A percentile compares a stretch with the other conserved stretches of the same genome.
Conservation (phyloP, 257 asterid species). For the Capsicum chinense region DNA sequence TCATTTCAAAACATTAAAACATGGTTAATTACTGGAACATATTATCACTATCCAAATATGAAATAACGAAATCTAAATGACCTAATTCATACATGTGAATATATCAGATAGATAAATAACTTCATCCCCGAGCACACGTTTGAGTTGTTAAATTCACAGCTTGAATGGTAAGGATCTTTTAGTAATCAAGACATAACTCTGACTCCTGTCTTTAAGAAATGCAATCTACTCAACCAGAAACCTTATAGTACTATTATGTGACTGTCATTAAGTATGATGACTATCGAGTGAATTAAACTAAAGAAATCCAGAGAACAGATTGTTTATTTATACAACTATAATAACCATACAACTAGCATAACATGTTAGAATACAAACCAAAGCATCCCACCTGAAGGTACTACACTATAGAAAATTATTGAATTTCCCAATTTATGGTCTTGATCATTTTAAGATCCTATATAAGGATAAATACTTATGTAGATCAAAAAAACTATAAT, state of each 20-base stretch:
- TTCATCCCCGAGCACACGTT: not conserved
- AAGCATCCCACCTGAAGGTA: not conserved
- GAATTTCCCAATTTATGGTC: not conserved
- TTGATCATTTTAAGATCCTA: too few species aligned
- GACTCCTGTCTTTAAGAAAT: not conserved
- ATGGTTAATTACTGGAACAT: too few species aligned
- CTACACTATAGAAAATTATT: not conserved
- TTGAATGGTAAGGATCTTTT: not conserved
- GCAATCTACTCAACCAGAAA: not conserved
- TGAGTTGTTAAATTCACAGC: not conserved
- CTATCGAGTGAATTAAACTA: not conserved
- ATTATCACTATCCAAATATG: too few species aligned
- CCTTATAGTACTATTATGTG: not conserved
- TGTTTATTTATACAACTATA: not conserved
- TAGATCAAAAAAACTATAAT: too few species aligned
- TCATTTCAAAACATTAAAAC: too few species aligned
- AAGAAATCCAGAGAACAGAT: constrained; percentile 14
- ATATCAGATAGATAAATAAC: not conserved
- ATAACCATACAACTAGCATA: not conserved
- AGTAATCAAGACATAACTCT: not conserved
- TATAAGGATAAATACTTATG: too few species aligned
- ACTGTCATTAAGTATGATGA: not conserved
- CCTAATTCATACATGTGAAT: not conserved
- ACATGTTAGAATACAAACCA: not conserved
- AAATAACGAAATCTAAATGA: too few species aligned